A percentile compares a stretch with the other conserved stretches of the same genome.
Conservation (phyloP, 2,329 filamentous ascomycete species). For the Stenocarpella maydis region DNA sequence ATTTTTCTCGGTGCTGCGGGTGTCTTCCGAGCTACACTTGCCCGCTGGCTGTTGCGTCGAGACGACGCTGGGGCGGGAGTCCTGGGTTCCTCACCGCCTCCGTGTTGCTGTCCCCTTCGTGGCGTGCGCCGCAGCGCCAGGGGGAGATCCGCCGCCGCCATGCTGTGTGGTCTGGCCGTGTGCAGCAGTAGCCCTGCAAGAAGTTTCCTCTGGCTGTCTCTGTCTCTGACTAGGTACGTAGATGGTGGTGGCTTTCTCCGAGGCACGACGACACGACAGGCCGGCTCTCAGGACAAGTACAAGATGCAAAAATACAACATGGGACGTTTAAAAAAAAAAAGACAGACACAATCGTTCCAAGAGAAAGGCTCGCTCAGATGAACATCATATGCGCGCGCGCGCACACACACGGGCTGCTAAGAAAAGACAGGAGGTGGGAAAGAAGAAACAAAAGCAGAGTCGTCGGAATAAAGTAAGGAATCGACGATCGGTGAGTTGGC, state of each 20-base stretch:
- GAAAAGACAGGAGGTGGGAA: neutral
- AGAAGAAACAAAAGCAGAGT: neutral
- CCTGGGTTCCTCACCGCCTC: neutral
- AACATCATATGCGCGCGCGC: neutral
- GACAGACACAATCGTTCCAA: neutral
- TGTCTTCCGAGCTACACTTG: neutral
- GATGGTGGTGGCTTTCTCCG: neutral
- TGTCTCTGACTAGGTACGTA: neutral
- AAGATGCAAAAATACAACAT: neutral
- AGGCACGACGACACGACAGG: neutral
- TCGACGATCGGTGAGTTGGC: slow-evolving; percentile 18
- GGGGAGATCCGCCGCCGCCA: neutral
- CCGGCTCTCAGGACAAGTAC: neutral
- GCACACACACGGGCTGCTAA: neutral
- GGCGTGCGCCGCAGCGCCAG: slow-evolving; percentile 31
- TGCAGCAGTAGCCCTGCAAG: neutral
- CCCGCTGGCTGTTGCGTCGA: neutral
- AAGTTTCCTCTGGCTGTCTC: neutral
- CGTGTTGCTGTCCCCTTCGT: neutral
- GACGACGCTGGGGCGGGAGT: neutral
- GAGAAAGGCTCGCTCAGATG: neutral
- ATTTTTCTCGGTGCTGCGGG: neutral
- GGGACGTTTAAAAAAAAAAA: no score
- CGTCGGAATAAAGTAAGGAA: neutral
- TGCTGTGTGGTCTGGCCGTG: neutral